Evolutionary conservation across 768 basidiomycete species (phyloP).

Genomic region (Trametes cubensis): DNA sequence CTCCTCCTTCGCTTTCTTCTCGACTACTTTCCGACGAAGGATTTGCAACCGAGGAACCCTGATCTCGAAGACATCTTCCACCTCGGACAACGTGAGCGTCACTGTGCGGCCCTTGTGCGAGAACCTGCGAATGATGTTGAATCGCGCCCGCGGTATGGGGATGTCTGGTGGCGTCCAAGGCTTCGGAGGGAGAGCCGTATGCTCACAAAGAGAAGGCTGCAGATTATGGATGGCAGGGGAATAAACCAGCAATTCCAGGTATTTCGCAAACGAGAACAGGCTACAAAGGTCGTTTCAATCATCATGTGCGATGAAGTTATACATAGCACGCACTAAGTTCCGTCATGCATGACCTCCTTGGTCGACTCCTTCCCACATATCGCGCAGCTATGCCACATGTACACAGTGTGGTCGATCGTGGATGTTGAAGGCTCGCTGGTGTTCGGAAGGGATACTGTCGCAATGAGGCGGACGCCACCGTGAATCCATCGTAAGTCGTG

Average conservation of each 20-base stretch:
- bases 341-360: conserved; percentile 33
- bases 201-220: conserved; percentile 28
- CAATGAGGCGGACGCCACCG: conserved; percentile 36
- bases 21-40: conserved; percentile 32
- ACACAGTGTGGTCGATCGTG: conserved; percentile 21
- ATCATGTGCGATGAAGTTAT: not conserved
- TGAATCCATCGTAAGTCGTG: conserved; percentile 52
- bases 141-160: conserved; percentile 35
- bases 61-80: conserved; percentile 64
- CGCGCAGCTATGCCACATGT: conserved; percentile 36
- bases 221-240: conserved; percentile 25
- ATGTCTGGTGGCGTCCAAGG: conserved; percentile 27
- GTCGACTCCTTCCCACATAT: conserved; percentile 33
- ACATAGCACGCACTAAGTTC: conserved; percentile 31
- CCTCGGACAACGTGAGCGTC: conserved; percentile 47
- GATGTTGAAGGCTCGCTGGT: not conserved
- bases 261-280: conserved; percentile 35
- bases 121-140: conserved; percentile 47
- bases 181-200: conserved; percentile 26
- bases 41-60: conserved; percentile 64
- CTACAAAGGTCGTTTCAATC: conserved; percentile 8
- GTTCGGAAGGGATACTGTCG: conserved; percentile 19
- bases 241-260: conserved; percentile 34
- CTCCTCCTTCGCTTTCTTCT: conserved; percentile 19
- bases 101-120: conserved; percentile 40